Conservation (phyloP, 768 basidiomycete species). For the Pulveroboletus sp. region DNA sequence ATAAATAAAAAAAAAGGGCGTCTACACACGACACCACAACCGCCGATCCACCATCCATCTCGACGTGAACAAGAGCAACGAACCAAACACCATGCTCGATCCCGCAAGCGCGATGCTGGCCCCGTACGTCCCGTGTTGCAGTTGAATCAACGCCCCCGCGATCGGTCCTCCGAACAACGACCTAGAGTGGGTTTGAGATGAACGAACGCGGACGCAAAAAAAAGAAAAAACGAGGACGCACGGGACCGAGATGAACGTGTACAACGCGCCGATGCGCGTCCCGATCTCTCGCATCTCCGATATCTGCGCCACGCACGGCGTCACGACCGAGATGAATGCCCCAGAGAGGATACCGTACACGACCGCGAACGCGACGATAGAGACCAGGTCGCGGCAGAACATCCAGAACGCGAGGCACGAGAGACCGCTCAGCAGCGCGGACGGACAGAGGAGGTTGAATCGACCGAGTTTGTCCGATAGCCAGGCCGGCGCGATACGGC, state of each 20-base stretch:
- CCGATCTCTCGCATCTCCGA: constrained; percentile 58
- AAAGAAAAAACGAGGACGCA: constrained; percentile 39
- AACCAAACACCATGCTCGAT: constrained; percentile 53
- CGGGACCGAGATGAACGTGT: constrained; percentile 65
- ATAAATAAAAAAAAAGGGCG: background rate
- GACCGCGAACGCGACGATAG: constrained; percentile 49
- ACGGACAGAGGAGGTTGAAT: constrained; percentile 63
- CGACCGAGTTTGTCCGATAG: constrained; percentile 62
- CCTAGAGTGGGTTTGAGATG: constrained; percentile 30
- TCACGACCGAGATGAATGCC: constrained; percentile 63
- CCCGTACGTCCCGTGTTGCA: constrained; percentile 41
- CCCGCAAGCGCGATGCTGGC: constrained; percentile 61
- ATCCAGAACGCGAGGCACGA: constrained; percentile 57
- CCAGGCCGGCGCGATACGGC: constrained; percentile 60
- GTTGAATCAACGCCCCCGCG: constrained; percentile 54
- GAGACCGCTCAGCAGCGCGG: constrained; percentile 61
- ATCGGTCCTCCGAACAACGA: constrained; percentile 61
- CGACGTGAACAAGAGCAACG: constrained; percentile 50
- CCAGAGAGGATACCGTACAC: constrained; percentile 65
- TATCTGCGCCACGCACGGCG: constrained; percentile 65
- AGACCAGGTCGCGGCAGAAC: constrained; percentile 36
- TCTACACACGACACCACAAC: constrained; percentile 45
- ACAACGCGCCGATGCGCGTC: constrained; percentile 58
- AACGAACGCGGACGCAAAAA: background rate
- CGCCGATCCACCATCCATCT: constrained; percentile 43